Evolutionary conservation across 129 eudicot genomes (phyloP), one percentile per base, ranked within the genome.

Genomic region (Arctium lappa): DNA sequence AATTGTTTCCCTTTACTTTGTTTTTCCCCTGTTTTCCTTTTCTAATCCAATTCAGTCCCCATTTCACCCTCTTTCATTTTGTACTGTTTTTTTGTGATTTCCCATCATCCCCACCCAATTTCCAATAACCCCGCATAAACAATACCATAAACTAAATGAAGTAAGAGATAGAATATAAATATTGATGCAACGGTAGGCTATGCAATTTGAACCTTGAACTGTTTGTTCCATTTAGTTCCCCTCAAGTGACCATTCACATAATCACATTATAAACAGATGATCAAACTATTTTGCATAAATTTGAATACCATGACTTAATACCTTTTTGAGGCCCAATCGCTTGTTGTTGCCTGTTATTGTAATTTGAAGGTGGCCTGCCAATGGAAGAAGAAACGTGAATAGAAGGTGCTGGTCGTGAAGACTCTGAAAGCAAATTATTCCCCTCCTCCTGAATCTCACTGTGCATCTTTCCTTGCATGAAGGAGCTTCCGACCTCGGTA

Each of bases 371-470:
- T 62, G 87, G 87, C 70, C 87, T 84, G 53, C 70, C 18, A 78
- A 72, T 6, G 36, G 72, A 53, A 80, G 72, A 37, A 0, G 84
- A 13, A 65, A 72, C 78, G 72, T 80, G 83, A 48, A 91, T 74
- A 81, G 74, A 68, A 77, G 90, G 72, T 65, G 84, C 60, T 53
- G 84, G 73, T 65, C 60, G 86, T 27, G 82, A 39, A 46, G 89
- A n/a, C 68, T 90, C 97, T 69, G 84, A 30, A 78, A 30, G 81
- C 79, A 87, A 91, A 77, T 82, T 89, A 91, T 87, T 85, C 78
- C 87, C 95, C 38, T 71, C 89, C 69, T 86, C 91, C 44, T 84
- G 93, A 72, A 81, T 40, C 75, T 81, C 78, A 42, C 76, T 82
- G 42, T 86, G 71, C 69, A 81, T 66, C 33, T 81, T 85, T 13